Base-by-base conservation (phyloP, 208 protist species). In the Leishmania major region DNA sequence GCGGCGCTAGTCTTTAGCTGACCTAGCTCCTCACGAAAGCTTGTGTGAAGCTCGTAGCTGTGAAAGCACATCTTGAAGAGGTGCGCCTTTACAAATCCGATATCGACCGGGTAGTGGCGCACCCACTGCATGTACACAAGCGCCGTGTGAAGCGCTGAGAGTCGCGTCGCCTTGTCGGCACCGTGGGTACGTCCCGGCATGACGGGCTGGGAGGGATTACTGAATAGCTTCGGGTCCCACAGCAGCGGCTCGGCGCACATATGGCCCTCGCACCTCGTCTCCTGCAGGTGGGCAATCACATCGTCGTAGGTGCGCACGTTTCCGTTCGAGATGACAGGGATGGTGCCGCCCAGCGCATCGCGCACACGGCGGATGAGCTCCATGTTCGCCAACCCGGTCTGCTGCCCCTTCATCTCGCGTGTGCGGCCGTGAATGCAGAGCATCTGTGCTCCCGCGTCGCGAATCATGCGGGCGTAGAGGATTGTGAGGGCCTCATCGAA, bases 221-320 rank as follows among this genome's bases (percentile, higher is more conserved):
- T 77, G 67, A 98, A 98, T 40, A 98, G 75, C 2, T 78, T 67
- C 62, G 95, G 94, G 80, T 98, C 93, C 90, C 93, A 96, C 53
- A 98, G 83, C 35, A 98, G 87, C 31, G 92, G 88, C 79, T 97
- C 94, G 1, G 96, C 95, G 51, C 93, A 97, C 95, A 98, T 98
- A 82, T 96, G 88, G 3, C 91, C 96, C 49, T 98, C 95, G 49
- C 88, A 91, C 13, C 75, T 55, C 40, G 93, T 97, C 25, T 72
- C 64, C 25, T 62, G 55, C 57, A 98, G 45, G 59, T 91, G 78
- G 22, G 67, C 28, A 43, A 66, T n/a, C 22, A 98, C 89, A 75
- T 98, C 96, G 17, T 78, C 87, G 79, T 87, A 95, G 28, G 67
- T 85, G 51, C 89, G 84, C 35, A 98, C 89, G 84, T 98, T 98